Conservation (phyloP, 106 monocot species). For the Dendrobium nobile region DNA sequence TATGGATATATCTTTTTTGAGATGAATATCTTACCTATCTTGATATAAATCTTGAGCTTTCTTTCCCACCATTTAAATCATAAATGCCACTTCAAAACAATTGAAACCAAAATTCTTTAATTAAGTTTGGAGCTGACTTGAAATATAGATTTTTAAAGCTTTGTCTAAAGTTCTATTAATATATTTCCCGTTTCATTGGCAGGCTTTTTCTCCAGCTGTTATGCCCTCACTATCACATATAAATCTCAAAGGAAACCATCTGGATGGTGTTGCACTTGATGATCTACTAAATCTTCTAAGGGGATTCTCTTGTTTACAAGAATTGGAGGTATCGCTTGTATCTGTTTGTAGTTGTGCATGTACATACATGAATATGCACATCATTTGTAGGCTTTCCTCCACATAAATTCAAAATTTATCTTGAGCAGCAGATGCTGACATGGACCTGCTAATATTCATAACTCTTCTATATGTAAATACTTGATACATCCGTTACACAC, state of each 20-base stretch:
- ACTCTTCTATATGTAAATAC: not conserved
- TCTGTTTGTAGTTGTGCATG: not conserved
- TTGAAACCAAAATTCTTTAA: not conserved
- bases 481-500: not conserved
- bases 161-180: not conserved
- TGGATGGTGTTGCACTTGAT: conserved; percentile 37
- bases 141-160: not conserved
- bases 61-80: too few species aligned
- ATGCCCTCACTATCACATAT: conserved; percentile 63
- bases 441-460: not conserved
- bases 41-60: too few species aligned
- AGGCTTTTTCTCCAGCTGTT: conserved; percentile 53
- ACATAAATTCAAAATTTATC: not conserved
- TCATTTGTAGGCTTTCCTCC: not conserved
- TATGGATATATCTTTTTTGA: too few species aligned
- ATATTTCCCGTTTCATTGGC: conserved; percentile 2
- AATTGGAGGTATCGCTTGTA: conserved; percentile 56
- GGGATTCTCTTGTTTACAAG: conserved; percentile 48
- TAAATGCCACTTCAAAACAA: too few species aligned
- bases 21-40: too few species aligned
- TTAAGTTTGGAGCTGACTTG: not conserved
- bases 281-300: conserved; percentile 42
- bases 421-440: not conserved
- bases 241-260: conserved; percentile 74
- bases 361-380: not conserved